phyloP scores from a whole-genome alignment of 441 rosid genomes.

The Populus hybrid region DNA sequence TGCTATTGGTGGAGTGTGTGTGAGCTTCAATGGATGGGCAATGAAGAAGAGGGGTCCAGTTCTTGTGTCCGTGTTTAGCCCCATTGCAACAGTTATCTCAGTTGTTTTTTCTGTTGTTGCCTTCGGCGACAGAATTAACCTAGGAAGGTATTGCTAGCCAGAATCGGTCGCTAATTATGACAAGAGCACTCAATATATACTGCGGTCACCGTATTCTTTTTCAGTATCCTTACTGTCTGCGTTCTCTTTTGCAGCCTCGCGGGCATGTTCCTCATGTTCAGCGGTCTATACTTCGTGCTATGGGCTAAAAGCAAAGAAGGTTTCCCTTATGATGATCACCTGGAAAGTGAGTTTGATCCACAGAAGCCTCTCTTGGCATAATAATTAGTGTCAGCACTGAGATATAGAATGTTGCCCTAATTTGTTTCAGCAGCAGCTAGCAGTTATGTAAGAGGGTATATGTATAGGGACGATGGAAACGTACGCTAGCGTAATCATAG shows the following conservation, averaged over 20 bases:
- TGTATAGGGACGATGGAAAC: background rate
- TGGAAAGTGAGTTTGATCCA: constrained; percentile 47
- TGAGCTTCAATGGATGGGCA: constrained; percentile 96
- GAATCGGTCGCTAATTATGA: background rate
- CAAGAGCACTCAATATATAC: background rate
- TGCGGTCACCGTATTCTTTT: background rate
- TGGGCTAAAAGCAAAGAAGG: constrained; percentile 94
- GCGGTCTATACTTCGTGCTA: constrained; percentile 70
- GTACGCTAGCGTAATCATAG: background rate
- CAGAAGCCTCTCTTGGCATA: constrained; percentile 72
- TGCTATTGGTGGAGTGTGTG: constrained; percentile 50
- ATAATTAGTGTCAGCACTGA: background rate
- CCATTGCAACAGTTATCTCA: constrained; percentile 70
- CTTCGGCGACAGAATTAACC: constrained; percentile 50
- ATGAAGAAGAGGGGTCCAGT: constrained; percentile 95
- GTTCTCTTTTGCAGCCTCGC: constrained; percentile 49
- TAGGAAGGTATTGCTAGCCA: constrained; percentile 54
- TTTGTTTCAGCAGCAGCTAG: background rate
- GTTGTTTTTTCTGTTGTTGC: constrained; percentile 60
- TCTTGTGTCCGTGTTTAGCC: constrained; percentile 81
- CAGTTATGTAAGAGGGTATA: background rate
- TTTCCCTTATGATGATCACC: constrained; percentile 19
- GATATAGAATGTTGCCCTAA: background rate
- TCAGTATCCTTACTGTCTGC: background rate
- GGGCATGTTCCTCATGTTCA: constrained; percentile 77